Base-by-base conservation (phyloP, 2,329 filamentous ascomycete species). In the Trichoderma sp. region DNA sequence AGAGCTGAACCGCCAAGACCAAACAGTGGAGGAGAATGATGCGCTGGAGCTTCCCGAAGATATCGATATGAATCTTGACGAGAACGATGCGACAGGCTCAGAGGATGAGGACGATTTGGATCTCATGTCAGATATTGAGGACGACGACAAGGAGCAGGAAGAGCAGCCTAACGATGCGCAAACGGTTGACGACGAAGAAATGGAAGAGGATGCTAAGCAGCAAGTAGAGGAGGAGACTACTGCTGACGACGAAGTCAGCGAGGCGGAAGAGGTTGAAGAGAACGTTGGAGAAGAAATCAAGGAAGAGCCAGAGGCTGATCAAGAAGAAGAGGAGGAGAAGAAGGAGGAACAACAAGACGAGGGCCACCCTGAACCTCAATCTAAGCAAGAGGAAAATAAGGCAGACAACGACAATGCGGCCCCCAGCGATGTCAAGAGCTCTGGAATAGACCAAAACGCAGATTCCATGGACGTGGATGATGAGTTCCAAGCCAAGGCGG, bases 41-140 rank as follows among this genome's bases (percentile, higher is more conserved):
- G 89, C 90, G 2, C 83, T 97, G 70, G 93, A 94, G 56, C 83
- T 97, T 26, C 94, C 94, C 0, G 94, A 97, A 52, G 93, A 97
- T 72, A 91, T 97, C 84, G 90, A 96, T 68, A 86, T 97, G 77
- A 89, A 94, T 72, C 85, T 96, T 67, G 91, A 95, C 72, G 90
- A 92, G 32, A 83, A 87, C 32, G 83, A 85, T 21, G 86, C 86
- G 5, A 82, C 81, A 5, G 86, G 86, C 6, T 83, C 83, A 14
- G 86, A 84, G 16, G 84, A 84, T 46, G 84, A 84, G 46, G 87
- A 89, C 71, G 84, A 86, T 21, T 77, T 91, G 59, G 86, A 89
- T 68, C 83, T 88, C 66, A 79, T 91, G 65, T 85, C 84, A 0
- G 85, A 87, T 59, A 78, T 81, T 52, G 84, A 86, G 64, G 84